Evolutionary conservation across 1,139 yeast genomes (phyloP).

Genomic region (Keqinozyma sinolaborantium): DNA sequence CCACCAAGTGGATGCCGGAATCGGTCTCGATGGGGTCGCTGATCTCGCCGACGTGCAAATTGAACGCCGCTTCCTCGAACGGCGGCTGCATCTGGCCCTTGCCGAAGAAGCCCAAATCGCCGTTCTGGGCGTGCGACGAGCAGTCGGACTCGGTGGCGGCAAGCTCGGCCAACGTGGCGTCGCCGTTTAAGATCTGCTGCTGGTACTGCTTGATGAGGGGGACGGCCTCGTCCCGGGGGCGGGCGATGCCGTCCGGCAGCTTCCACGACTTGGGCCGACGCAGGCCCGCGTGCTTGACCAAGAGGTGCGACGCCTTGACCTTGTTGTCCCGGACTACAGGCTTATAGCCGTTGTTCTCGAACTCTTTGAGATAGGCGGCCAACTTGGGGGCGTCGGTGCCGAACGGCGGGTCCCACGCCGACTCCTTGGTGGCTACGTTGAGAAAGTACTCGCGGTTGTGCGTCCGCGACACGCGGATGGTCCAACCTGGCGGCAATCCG

Average conservation of each 20-base stretch:
- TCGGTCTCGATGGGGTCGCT: conserved; percentile 85
- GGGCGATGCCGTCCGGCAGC: conserved; percentile 63
- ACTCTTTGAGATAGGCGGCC: conserved; percentile 49
- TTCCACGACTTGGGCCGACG: conserved; percentile 95
- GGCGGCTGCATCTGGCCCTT: conserved; percentile 93
- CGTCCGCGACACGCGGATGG: conserved; percentile 71
- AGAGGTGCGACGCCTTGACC: conserved; percentile 56
- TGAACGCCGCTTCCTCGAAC: conserved; percentile 86
- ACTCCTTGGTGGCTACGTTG: conserved; percentile 65
- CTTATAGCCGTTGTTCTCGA: conserved; percentile 52
- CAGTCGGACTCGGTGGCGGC: conserved; percentile 89
- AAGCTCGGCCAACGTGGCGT: conserved; percentile 61
- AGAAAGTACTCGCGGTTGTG: conserved; percentile 82
- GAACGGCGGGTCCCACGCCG: conserved; percentile 90
- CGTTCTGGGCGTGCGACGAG: conserved; percentile 80
- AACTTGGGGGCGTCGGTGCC: conserved; percentile 70
- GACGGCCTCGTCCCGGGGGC: conserved; percentile 81
- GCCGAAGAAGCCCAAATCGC: conserved; percentile 88
- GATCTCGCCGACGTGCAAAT: conserved; percentile 75
- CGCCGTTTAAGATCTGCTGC: conserved; percentile 65
- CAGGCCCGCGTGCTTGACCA: conserved; percentile 78
- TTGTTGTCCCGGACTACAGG: conserved; percentile 53
- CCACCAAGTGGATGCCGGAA: conserved; percentile 86
- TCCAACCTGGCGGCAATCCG: conserved; percentile 89
- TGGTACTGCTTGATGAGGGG: conserved; percentile 58